Base-by-base conservation (phyloP, 306 rosid genomes). In the Canavalia gladiata region DNA sequence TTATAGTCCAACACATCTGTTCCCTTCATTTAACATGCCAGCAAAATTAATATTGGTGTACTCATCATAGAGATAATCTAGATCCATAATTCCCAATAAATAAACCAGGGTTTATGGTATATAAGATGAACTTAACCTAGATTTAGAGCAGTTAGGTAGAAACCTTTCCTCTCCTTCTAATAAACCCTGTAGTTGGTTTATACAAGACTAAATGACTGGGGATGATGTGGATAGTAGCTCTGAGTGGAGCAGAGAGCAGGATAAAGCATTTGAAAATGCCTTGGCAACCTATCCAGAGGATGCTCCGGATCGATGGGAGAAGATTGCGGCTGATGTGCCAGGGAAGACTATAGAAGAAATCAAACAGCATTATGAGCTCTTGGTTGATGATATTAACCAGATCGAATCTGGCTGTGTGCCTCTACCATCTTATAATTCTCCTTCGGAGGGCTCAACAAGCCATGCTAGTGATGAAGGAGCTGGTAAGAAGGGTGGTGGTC, bases 401-500 rank as follows among this genome's bases (percentile, higher is more conserved):
- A 95, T 95, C 57, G 99, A 95, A 82, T 89, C 97, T 68, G 99
- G 99, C 37, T 86, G 91, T 68, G 97, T 95, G 56, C 94, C 95
- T 47, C 62, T 95, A 52, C 99, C 99, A 3, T 75, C 89, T 50
- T 95, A 95, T 86, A 92, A 87, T 87, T 88, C 94, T 84, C 88
- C 97, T 77, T 81, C 91, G 28, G 97, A 91, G 71, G 95, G 97
- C 62, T 90, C 92, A 30, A 63, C 92, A 10, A 89, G 91, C 86
- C 97, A 81, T 55, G 90, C 90, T 13, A 89, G 91, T 68, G 97
- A 92, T 51, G 99, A 95, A 87, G 97, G 94, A 59, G 85, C 76
- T 51, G 83, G 87, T 74, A 94, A 92, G 89, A 92, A 90, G 83
- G 92, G 90, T 37, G 84, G 86, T 11, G 84, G 84, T 86, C 28